phyloP scores from a whole-genome alignment of 2,329 filamentous ascomycete species.

The Fusarium pseudoanthophilum region DNA sequence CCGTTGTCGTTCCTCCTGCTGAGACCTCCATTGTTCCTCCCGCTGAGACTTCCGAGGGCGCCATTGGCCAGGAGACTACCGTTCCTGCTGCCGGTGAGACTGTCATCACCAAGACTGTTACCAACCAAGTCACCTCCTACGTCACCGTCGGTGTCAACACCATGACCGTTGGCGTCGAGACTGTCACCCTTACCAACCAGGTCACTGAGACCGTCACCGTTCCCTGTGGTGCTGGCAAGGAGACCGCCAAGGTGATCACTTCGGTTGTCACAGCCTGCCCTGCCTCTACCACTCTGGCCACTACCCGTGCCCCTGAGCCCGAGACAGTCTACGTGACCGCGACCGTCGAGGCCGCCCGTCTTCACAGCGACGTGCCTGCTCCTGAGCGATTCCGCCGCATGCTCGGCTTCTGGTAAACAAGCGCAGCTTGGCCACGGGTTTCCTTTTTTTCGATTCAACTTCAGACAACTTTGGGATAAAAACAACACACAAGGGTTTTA shows the following conservation, averaged over 20 bases:
- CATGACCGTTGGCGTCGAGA: conserved; percentile 22
- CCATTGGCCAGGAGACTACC: conserved; percentile 21
- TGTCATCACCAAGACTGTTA: conserved; percentile 36
- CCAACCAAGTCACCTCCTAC: conserved; percentile 27
- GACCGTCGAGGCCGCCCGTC: conserved; percentile 27
- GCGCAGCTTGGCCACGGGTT: not conserved
- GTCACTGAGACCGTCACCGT: conserved; percentile 27
- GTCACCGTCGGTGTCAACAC: conserved; percentile 20
- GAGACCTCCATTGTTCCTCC: conserved; percentile 7
- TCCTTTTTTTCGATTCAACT: conserved; percentile 15
- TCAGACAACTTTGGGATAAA: conserved; percentile 2
- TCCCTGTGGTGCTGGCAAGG: conserved; percentile 6
- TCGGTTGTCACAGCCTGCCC: conserved; percentile 33
- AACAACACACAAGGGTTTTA: not conserved
- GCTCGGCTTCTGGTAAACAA: conserved; percentile 32
- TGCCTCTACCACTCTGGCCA: conserved; percentile 38
- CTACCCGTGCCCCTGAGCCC: conserved; percentile 30
- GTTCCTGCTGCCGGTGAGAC: conserved; percentile 13
- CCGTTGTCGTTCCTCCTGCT: not conserved
- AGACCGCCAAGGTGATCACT: conserved; percentile 30
- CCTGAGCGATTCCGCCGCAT: conserved; percentile 35
- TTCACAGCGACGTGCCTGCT: conserved; percentile 16
- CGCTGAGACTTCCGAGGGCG: conserved; percentile 3
- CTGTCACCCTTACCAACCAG: conserved; percentile 36
- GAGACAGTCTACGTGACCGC: conserved; percentile 44